Base-by-base conservation (phyloP, 192 early-diverging fungal species). In the Gaertneriomyces sp. region DNA sequence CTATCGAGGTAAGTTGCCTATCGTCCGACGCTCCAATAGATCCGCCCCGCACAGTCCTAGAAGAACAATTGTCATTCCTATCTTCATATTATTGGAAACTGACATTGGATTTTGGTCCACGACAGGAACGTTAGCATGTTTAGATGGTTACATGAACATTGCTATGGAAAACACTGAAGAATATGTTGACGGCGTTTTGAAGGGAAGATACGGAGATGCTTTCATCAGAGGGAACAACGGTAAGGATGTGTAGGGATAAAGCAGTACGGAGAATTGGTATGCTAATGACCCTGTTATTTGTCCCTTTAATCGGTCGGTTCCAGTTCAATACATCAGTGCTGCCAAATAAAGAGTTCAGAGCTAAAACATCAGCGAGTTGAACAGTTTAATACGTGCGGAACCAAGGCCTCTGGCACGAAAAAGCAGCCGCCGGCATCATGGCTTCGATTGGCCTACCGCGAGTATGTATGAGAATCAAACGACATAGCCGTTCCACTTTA, bases 171-270 rank as follows among this genome's bases (percentile, higher is more conserved):
- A 94, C 60, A 96, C 94, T 5, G 88, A 96, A 66, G 96, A 98
- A 76, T 96, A 90, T 57, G 94, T 96, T 38, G 89, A 95, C 71
- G 96, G 96, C n/a, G 79, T 90, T 58, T 76, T 93, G 41, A 94
- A 90, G 62, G 94, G 96, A 79, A 87, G 80, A 56, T 98, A 95
- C 71, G 94, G 94, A 19, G 96, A 98, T 63, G 88, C 87, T 3
- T 98, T 98, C 76, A 93, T 98, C 76, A 89, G 96, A 8, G 96
- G 96, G 61, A 98, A 98, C 79, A 96, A 96, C 73, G 91, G 91
- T 89, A 85, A 49, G 53, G 6, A 51, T 51, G 49, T 51, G n/a
- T 6, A 2, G 2, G 25, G 25, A 61, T 20, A 57, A 57, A 33
- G 25, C 25, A 33, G 25, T 0, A 33, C 25, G 25, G 25, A 33